Percentiles rank a stretch among this genome's conserved stretches.
These are phyloP conservation scores for Cyamopsis tetragonoloba DNA, from an alignment of 306 rosid species.

Conservation along the genomic window DNA sequence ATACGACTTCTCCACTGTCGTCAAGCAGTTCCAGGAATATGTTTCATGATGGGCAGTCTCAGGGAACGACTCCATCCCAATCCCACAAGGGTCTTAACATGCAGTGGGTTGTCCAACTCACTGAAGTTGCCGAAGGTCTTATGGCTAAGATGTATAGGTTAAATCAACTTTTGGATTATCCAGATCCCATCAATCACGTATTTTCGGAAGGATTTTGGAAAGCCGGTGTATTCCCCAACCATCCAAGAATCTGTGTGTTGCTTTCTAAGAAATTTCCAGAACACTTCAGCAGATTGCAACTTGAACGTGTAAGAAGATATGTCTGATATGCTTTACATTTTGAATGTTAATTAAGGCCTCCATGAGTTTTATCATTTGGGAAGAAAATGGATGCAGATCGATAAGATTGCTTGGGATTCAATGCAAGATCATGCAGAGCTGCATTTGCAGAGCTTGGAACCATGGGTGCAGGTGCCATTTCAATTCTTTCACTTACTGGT, in stretches of 20 bases:
- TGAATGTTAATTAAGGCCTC: slow-evolving; percentile 20
- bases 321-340: slow-evolving; percentile 23
- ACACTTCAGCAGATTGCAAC: slow-evolving; percentile 89
- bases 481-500: slow-evolving; percentile 3
- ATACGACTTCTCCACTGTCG: slow-evolving; percentile 57
- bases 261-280: slow-evolving; percentile 97
- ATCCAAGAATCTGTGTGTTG: slow-evolving; percentile 72
- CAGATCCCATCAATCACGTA: slow-evolving; percentile 74
- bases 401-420: slow-evolving; percentile 83
- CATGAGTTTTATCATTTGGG: slow-evolving; percentile 22
- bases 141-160: slow-evolving; percentile 97
- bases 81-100: slow-evolving; percentile 74
- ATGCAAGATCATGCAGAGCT: slow-evolving; percentile 87
- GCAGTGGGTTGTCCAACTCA: slow-evolving; percentile 91
- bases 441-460: slow-evolving; percentile 89
- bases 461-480: slow-evolving; percentile 87
- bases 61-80: slow-evolving; percentile 54
- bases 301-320: slow-evolving; percentile 84
- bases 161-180: slow-evolving; percentile 93
- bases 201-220: slow-evolving; percentile 94
- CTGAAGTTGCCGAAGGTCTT: slow-evolving; percentile 93
- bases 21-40: slow-evolving; percentile 61
- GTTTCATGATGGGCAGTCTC: slow-evolving; percentile 60
- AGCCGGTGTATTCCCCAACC: slow-evolving; percentile 83
- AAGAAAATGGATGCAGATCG: slow-evolving; percentile 64